These are phyloP conservation scores for Priceomyces haplophilus DNA, from an alignment of 805 yeast genomes.

Conservation along the genomic window DNA sequence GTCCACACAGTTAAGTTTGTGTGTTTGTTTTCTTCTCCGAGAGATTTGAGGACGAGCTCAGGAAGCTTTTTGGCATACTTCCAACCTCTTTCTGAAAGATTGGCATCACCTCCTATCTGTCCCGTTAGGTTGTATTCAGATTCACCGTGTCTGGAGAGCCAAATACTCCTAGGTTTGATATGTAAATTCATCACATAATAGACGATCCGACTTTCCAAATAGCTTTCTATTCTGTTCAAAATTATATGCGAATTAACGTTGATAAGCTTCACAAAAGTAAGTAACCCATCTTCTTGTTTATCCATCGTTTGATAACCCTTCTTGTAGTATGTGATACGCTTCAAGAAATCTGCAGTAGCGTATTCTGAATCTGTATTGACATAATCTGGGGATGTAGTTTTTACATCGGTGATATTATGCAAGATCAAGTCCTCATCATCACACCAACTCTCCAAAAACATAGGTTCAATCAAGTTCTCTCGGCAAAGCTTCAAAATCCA, in stretches of 20 bases:
- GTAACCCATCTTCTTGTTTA: constrained; percentile 50
- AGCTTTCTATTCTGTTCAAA: constrained; percentile 81
- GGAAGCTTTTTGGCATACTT: constrained; percentile 82
- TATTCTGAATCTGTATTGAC: constrained; percentile 61
- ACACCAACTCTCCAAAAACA: constrained; percentile 91
- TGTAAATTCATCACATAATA: constrained; percentile 95
- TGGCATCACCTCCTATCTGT: constrained; percentile 93
- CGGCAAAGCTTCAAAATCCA: constrained; percentile 60
- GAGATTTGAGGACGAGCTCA: constrained; percentile 62
- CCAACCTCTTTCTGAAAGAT: constrained; percentile 78
- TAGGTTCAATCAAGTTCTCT: constrained; percentile 72
- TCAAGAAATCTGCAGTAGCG: constrained; percentile 69
- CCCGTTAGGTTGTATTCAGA: constrained; percentile 89
- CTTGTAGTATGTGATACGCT: constrained; percentile 73
- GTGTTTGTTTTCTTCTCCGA: constrained; percentile 53
- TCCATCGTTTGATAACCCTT: constrained; percentile 75
- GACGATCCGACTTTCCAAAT: constrained; percentile 87
- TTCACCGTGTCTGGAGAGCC: constrained; percentile 96
- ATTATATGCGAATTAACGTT: constrained; percentile 87
- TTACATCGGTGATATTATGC: constrained; percentile 82
- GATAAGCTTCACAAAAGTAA: constrained; percentile 83
- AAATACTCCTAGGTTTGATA: constrained; percentile 85
- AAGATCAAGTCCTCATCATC: constrained; percentile 74
- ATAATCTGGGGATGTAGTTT: constrained; percentile 84
- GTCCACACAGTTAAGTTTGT: constrained; percentile 86